Evolutionary conservation across 2,329 filamentous ascomycete species (phyloP), one percentile per base, ranked within the genome.

Genomic region (Diaporthe amygdali): DNA sequence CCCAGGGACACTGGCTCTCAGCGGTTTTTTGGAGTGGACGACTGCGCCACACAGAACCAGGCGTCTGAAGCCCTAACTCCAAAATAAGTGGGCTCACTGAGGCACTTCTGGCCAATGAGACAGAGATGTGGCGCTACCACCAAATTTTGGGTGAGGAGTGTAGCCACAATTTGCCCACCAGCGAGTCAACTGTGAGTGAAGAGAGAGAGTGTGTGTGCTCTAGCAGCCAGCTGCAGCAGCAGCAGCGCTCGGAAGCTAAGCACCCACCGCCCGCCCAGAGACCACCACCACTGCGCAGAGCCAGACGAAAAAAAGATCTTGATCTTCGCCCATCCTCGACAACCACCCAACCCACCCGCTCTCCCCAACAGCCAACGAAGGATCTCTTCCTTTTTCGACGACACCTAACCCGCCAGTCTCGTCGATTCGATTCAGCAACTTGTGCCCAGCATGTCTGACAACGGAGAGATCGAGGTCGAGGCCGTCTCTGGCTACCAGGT

Each of bases 401-500:
- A 72, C 71, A 59, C 61, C 64, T 59, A 46, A 46, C 49, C 55
- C 55, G 56, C 51, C 68, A 68, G 51, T 25, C 41, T 55, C 69
- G 68, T 71, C 68, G 71, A 72, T 59, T 59, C 61, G 63, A 70
- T 72, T 81, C 59, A 25, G 32, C n/a, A 46, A 37, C 34, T 27
- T 49, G 44, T 34, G 80, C 70, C 86, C 87, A 93, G 86, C 81
- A 97, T 97, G 95, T 97, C 95, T 93, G 95, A 97, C 88, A 88
- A 86, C 87, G 94, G 93, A 89, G 95, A 97, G 90, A 93, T 97
- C 87, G 94, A 97, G 90, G 93, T 96, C 86, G 93, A 94, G 86
- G 90, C 87, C 88, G 89, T 90, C 82, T 87, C 88, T 83, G 89
- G 90, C 86, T 93, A 91, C 87, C 87, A 90, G 83, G 91, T 95